Percentiles rank a stretch among this genome's conserved stretches.
Conservation (phyloP, 2,329 filamentous ascomycete species). For the Hymenoscyphus fructigenus region DNA sequence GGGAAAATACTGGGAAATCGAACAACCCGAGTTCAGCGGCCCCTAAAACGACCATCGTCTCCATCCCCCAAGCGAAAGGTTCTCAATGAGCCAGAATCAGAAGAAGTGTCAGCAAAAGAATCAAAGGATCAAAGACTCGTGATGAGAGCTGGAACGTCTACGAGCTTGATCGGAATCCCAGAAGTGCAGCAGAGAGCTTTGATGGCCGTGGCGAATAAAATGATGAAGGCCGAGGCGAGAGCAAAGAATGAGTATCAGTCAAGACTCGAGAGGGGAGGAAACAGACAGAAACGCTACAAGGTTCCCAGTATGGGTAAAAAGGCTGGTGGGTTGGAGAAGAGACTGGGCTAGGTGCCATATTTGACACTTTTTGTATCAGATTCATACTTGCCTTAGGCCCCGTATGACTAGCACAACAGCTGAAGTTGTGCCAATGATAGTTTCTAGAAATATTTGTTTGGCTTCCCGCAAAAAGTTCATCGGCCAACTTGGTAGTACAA, state of each 20-base stretch:
- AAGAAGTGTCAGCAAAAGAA: neutral
- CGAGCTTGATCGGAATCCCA: constrained; percentile 27
- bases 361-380: too few relatives aligned
- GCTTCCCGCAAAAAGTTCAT: too few relatives aligned
- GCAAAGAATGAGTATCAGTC: constrained; percentile 27
- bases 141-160: constrained; percentile 21
- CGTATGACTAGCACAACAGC: too few relatives aligned
- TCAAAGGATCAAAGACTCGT: constrained; percentile 10
- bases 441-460: too few relatives aligned
- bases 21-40: constrained; percentile 25
- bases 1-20: constrained; percentile 41
- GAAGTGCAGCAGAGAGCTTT: constrained; percentile 28
- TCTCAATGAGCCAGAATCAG: neutral
- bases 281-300: constrained; percentile 33
- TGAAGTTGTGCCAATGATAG: too few relatives aligned
- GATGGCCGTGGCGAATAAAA: constrained; percentile 27
- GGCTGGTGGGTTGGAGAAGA: constrained; percentile 30
- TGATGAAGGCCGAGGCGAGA: constrained; percentile 25
- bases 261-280: constrained; percentile 28
- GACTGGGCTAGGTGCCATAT: constrained; percentile 4
- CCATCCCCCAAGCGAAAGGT: neutral
- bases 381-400: too few relatives aligned
- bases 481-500: too few relatives aligned
- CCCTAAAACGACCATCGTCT: neutral
- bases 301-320: constrained; percentile 28